Conservation (phyloP, 1,139 yeast species). For the Nematodospora anomalae region DNA sequence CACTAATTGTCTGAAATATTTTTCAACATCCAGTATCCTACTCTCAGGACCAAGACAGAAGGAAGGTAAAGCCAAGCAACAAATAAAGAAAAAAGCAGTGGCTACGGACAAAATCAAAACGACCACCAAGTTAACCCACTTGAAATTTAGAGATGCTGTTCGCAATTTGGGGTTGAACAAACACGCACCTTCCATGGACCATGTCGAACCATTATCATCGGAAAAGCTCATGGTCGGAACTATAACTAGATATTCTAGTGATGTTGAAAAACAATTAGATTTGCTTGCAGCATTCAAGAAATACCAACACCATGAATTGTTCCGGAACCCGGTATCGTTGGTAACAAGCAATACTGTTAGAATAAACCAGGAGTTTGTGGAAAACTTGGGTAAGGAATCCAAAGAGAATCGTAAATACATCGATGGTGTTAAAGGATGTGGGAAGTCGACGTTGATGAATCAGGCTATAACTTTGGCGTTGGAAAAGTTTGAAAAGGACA, state of each 20-base stretch:
- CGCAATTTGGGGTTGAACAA: slow-evolving; percentile 19
- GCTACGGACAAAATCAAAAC: slow-evolving; percentile 23
- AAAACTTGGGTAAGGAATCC: slow-evolving; percentile 21
- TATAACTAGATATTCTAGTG: slow-evolving; percentile 27
- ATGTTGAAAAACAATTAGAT: slow-evolving; percentile 27
- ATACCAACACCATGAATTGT: slow-evolving; percentile 64
- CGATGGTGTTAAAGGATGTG: slow-evolving; percentile 74
- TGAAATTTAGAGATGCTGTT: slow-evolving; percentile 40
- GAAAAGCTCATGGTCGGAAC: slow-evolving; percentile 5
- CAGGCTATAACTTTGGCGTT: slow-evolving; percentile 65
- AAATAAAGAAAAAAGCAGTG: slow-evolving; percentile 19
- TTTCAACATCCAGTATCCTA: slow-evolving; percentile 12
- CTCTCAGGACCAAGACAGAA: slow-evolving; percentile 20
- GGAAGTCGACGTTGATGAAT: slow-evolving; percentile 73
- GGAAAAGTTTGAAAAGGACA: slow-evolving; percentile 44
- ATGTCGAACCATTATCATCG: slow-evolving; percentile 2
- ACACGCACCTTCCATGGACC: slow-evolving; percentile 5
- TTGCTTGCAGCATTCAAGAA: slow-evolving; percentile 59
- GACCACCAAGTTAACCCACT: slow-evolving; percentile 44
- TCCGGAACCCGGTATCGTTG: slow-evolving; percentile 55
- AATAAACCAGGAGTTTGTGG: slow-evolving; percentile 27
- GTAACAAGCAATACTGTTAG: slow-evolving; percentile 38
- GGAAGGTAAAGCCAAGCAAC: slow-evolving; percentile 25
- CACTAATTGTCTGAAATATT: background rate
- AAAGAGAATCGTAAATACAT: slow-evolving; percentile 54